A percentile compares a stretch with the other conserved stretches of the same genome.
Evolutionary conservation across 768 basidiomycete species (phyloP).

Genomic region (Trametes sanguinea): DNA sequence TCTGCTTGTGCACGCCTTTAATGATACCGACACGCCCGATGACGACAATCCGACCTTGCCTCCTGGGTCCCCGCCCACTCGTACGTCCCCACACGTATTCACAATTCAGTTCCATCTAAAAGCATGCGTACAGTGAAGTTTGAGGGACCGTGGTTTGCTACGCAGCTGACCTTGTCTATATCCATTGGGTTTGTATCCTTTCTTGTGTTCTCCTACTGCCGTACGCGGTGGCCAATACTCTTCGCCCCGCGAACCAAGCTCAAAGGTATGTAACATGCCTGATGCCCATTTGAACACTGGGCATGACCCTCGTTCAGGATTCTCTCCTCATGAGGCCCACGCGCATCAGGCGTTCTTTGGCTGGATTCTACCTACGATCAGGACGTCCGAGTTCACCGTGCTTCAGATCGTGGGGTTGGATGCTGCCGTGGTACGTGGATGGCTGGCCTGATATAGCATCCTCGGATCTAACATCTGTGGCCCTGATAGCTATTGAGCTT

Average conservation of each 20-base stretch:
- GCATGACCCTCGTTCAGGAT: slow-evolving; percentile 52
- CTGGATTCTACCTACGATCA: slow-evolving; percentile 93
- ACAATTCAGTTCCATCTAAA: slow-evolving; percentile 3
- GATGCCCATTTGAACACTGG: not conserved
- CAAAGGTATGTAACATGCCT: slow-evolving; percentile 63
- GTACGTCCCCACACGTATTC: slow-evolving; percentile 39
- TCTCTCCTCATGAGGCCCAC: slow-evolving; percentile 93
- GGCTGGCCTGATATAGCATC: not conserved
- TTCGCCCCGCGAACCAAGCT: slow-evolving; percentile 95
- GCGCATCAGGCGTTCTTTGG: slow-evolving; percentile 87
- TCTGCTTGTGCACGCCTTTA: slow-evolving; percentile 6
- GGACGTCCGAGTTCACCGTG: slow-evolving; percentile 89
- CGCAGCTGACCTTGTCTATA: slow-evolving; percentile 79
- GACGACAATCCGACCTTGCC: slow-evolving; percentile 35
- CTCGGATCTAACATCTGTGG: not conserved
- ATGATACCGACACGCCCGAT: slow-evolving; percentile 10
- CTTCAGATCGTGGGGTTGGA: slow-evolving; percentile 96
- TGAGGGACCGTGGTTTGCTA: slow-evolving; percentile 94
- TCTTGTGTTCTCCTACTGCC: slow-evolving; percentile 83
- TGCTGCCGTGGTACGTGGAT: slow-evolving; percentile 81
- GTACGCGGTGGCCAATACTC: slow-evolving; percentile 84
- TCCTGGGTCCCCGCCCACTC: slow-evolving; percentile 65
- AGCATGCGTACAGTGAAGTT: slow-evolving; percentile 57
- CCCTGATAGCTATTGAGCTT: slow-evolving; percentile 82
- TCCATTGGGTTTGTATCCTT: slow-evolving; percentile 80